Conservation (phyloP, 257 asterid species). For the Gardenia jasminoides region DNA sequence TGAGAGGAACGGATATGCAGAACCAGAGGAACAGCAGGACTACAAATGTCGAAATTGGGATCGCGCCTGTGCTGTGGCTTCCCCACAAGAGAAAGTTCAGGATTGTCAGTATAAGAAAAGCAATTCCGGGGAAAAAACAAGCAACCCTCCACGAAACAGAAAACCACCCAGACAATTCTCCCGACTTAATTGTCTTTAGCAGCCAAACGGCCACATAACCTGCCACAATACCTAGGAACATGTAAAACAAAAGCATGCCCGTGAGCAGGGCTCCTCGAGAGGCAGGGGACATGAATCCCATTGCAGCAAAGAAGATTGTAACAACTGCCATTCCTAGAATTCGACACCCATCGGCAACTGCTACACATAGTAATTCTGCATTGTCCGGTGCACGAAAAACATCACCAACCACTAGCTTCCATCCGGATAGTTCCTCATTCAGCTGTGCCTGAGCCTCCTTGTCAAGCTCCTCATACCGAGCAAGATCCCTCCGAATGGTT, state of each 20-base stretch:
- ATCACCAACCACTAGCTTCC: slow-evolving; percentile 87
- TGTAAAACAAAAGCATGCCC: slow-evolving; percentile 78
- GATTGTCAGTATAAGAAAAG: slow-evolving; percentile 55
- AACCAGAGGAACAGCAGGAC: slow-evolving; percentile 69
- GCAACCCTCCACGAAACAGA: slow-evolving; percentile 76
- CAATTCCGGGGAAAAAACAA: slow-evolving; percentile 76
- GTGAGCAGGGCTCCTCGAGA: slow-evolving; percentile 78
- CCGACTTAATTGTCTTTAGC: slow-evolving; percentile 66
- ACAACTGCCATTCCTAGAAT: slow-evolving; percentile 84
- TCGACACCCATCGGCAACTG: slow-evolving; percentile 82
- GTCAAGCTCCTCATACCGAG: slow-evolving; percentile 76
- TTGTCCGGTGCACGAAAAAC: slow-evolving; percentile 68
- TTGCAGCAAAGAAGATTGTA: slow-evolving; percentile 76
- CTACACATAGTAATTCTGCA: slow-evolving; percentile 66
- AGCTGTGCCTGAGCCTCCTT: slow-evolving; percentile 88
- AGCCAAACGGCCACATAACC: slow-evolving; percentile 81
- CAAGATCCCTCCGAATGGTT: slow-evolving; percentile 74
- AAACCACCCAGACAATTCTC: slow-evolving; percentile 65
- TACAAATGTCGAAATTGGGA: slow-evolving; percentile 62
- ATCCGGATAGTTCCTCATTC: slow-evolving; percentile 88
- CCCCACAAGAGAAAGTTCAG: slow-evolving; percentile 82
- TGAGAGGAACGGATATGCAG: slow-evolving; percentile 82
- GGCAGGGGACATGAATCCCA: slow-evolving; percentile 92
- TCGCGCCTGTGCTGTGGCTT: slow-evolving; percentile 89
- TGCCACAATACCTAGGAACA: slow-evolving; percentile 71